These are phyloP conservation scores for Prunus yedoensis DNA, from an alignment of 331 rosid genomes.

Conservation along the genomic window DNA sequence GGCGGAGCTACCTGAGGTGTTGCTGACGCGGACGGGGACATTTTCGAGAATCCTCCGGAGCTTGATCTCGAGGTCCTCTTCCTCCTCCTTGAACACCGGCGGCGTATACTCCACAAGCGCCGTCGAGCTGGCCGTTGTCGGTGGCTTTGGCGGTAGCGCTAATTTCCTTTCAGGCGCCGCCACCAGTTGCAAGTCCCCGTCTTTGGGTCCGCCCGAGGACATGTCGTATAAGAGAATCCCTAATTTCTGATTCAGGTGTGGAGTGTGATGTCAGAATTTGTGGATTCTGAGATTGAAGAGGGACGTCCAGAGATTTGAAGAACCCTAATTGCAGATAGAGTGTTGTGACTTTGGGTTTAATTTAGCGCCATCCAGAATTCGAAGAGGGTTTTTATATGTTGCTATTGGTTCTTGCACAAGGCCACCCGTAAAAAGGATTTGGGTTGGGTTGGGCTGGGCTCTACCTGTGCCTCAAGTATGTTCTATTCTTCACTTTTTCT, in stretches of 20 bases:
- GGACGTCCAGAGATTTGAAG: neutral
- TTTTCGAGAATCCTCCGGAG: constrained; percentile 85
- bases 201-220: constrained; percentile 63
- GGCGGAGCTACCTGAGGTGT: constrained; percentile 92
- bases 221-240: constrained; percentile 46
- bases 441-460: neutral
- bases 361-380: constrained; percentile 9
- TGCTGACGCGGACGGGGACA: constrained; percentile 93
- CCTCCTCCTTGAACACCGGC: constrained; percentile 68
- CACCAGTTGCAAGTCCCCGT: constrained; percentile 55
- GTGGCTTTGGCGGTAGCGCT: constrained; percentile 38
- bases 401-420: neutral
- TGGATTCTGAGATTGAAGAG: neutral
- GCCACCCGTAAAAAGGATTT: neutral
- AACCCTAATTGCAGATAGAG: neutral
- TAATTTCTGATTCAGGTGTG: constrained; percentile 18
- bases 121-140: constrained; percentile 35
- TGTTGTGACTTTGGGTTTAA: neutral
- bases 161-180: constrained; percentile 40
- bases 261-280: neutral
- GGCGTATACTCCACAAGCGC: constrained; percentile 77
- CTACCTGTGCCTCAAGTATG: too few relatives aligned
- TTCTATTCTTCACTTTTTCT: too few relatives aligned
- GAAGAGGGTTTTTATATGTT: neutral
- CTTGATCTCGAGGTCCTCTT: constrained; percentile 88